These are phyloP conservation scores for Candida sithepensis DNA, from an alignment of 805 yeast genomes.

Conservation along the genomic window DNA sequence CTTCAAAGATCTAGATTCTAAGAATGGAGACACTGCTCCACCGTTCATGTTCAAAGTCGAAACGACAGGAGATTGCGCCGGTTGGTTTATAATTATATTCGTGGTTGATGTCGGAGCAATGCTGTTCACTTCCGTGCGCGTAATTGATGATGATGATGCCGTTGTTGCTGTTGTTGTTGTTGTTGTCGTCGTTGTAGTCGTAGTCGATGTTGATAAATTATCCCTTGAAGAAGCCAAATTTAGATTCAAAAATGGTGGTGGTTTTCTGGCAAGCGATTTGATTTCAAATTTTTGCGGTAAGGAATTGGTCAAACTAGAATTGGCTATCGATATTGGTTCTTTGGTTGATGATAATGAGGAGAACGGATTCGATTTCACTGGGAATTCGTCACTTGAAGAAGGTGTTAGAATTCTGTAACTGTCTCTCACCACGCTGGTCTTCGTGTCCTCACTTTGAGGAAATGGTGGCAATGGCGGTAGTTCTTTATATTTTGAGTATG, in stretches of 20 bases:
- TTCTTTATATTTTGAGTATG: slow-evolving; percentile 12
- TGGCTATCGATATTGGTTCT: too few relatives aligned
- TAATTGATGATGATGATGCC: neutral
- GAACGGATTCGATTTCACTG: neutral
- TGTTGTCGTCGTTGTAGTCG: too few relatives aligned
- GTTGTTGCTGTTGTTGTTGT: too few relatives aligned
- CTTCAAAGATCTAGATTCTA: slow-evolving; percentile 41
- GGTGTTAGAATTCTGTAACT: neutral
- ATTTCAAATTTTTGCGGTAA: neutral
- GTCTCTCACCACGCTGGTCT: too few relatives aligned
- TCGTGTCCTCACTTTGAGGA: neutral
- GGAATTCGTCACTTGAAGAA: neutral
- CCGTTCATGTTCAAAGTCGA: slow-evolving; percentile 3
- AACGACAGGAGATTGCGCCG: slow-evolving; percentile 1
- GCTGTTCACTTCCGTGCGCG: neutral
- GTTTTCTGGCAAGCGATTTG: slow-evolving; percentile 4
- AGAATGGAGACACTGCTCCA: slow-evolving; percentile 17
- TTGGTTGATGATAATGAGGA: neutral
- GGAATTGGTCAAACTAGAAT: neutral
- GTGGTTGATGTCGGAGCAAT: neutral
- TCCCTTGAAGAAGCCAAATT: neutral
- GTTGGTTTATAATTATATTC: slow-evolving; percentile 4
- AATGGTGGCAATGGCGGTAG: slow-evolving; percentile 18
- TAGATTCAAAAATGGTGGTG: slow-evolving; percentile 12
- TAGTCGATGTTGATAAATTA: too few relatives aligned